phyloP scores from a whole-genome alignment of 306 rosid species.

The Begonia masoniana region DNA sequence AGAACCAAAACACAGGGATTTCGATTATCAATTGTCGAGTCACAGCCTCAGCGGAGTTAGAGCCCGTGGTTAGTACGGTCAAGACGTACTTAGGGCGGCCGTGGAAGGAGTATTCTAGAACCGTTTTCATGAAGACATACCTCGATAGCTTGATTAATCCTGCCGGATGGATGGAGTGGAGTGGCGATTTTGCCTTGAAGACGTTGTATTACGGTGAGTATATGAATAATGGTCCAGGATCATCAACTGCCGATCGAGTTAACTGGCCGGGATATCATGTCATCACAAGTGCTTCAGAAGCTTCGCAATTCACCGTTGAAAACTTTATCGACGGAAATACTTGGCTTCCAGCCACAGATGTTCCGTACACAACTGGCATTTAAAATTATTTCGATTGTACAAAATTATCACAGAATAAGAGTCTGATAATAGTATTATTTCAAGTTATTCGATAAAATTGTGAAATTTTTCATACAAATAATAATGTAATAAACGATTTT shows the following conservation, averaged over 20 bases:
- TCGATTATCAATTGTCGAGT: constrained; percentile 40
- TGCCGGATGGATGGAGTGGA: constrained; percentile 68
- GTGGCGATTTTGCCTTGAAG: constrained; percentile 49
- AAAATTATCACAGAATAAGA: too few relatives aligned
- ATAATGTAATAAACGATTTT: too few relatives aligned
- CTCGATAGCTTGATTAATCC: constrained; percentile 45
- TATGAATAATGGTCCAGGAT: constrained; percentile 49
- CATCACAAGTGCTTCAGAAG: constrained; percentile 50
- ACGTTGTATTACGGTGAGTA: constrained; percentile 60
- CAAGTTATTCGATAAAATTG: too few relatives aligned
- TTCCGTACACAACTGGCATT: constrained; percentile 52
- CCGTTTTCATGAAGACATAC: constrained; percentile 44
- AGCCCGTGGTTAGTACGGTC: constrained; percentile 9
- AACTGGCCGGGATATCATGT: constrained; percentile 57
- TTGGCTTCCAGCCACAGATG: constrained; percentile 49
- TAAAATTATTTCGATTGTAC: background rate
- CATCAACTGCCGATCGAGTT: constrained; percentile 45
- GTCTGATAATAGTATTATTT: too few relatives aligned
- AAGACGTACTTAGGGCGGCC: constrained; percentile 57
- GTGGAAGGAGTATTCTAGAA: constrained; percentile 52
- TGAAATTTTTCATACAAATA: too few relatives aligned
- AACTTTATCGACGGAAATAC: constrained; percentile 46
- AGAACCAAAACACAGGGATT: constrained; percentile 69
- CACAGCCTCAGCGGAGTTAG: constrained; percentile 28
- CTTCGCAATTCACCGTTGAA: constrained; percentile 48